Percentiles rank a stretch among this genome's conserved stretches.
Conservation (phyloP, 2,329 filamentous ascomycete genomes). For the Hypoxylon sp. region DNA sequence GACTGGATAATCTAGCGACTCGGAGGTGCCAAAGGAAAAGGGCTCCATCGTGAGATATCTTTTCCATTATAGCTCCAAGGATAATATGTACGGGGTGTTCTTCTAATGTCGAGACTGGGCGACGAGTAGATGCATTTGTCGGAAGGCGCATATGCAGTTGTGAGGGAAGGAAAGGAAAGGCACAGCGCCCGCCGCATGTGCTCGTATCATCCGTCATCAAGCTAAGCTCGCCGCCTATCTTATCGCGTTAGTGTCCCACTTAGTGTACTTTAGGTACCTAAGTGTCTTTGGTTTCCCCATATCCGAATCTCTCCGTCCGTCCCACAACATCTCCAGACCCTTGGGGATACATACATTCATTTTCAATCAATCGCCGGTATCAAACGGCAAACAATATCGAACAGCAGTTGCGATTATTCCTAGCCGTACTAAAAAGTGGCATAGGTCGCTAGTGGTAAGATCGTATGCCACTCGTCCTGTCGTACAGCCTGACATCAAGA, state of each 20-base stretch:
- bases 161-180: too few species aligned
- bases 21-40: constrained; percentile 94
- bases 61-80: constrained; percentile 29
- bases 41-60: constrained; percentile 77
- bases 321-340: constrained; percentile 12
- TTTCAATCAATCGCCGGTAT: background rate
- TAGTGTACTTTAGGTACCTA: too few species aligned
- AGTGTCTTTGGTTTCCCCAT: too few species aligned
- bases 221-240: constrained; percentile 9
- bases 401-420: background rate
- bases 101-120: constrained; percentile 1
- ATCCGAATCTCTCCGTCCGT: background rate
- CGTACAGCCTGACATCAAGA: too few species aligned
- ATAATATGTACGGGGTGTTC: background rate
- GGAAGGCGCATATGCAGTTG: background rate
- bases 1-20: constrained; percentile 80
- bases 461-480: background rate
- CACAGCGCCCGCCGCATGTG: constrained; percentile 5
- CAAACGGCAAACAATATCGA: background rate
- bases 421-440: background rate
- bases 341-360: constrained; percentile 6
- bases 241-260: constrained; percentile 2
- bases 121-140: background rate
- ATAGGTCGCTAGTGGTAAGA: background rate
- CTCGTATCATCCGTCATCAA: constrained; percentile 11